phyloP scores from a whole-genome alignment of 352 stramenopile species.

The Pythium rishiriense region DNA sequence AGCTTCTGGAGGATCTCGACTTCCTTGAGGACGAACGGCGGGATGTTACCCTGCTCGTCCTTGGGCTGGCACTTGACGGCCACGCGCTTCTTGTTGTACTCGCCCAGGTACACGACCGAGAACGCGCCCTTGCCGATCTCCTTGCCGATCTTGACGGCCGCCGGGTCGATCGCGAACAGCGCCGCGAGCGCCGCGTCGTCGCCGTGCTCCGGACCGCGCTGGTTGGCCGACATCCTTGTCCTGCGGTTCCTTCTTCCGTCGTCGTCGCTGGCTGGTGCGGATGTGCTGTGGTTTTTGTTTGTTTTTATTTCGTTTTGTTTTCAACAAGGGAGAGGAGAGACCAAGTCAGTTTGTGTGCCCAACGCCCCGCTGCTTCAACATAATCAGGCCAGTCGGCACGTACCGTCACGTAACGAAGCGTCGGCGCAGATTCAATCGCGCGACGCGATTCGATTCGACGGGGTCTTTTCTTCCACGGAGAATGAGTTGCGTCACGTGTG shows the following conservation, averaged over 20 bases:
- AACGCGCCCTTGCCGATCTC: constrained; percentile 88
- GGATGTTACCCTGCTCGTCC: constrained; percentile 66
- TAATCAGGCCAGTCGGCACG: constrained; percentile 20
- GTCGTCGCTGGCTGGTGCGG: no score
- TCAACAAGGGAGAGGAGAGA: neutral
- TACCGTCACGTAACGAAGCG: constrained; percentile 29
- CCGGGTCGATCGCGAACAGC: constrained; percentile 60
- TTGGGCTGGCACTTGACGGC: constrained; percentile 88
- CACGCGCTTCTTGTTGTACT: constrained; percentile 72
- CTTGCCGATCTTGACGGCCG: constrained; percentile 67
- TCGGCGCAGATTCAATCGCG: constrained; percentile 2
- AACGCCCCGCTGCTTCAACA: constrained; percentile 23
- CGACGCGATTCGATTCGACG: constrained; percentile 6
- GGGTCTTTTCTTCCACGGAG: neutral
- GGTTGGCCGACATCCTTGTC: constrained; percentile 36
- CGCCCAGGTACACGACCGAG: constrained; percentile 73
- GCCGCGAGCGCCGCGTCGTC: constrained; percentile 20
- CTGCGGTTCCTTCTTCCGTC: neutral
- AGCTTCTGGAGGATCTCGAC: constrained; percentile 71
- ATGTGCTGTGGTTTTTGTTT: neutral
- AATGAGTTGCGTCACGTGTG: neutral
- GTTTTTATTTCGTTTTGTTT: neutral
- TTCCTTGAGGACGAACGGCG: constrained; percentile 74
- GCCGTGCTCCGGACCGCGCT: constrained; percentile 31
- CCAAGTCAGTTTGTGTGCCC: constrained; percentile 17